These are phyloP conservation scores for Cylindrotheca closterium DNA, from an alignment of 108 stramenopile genomes.

Conservation along the genomic window DNA sequence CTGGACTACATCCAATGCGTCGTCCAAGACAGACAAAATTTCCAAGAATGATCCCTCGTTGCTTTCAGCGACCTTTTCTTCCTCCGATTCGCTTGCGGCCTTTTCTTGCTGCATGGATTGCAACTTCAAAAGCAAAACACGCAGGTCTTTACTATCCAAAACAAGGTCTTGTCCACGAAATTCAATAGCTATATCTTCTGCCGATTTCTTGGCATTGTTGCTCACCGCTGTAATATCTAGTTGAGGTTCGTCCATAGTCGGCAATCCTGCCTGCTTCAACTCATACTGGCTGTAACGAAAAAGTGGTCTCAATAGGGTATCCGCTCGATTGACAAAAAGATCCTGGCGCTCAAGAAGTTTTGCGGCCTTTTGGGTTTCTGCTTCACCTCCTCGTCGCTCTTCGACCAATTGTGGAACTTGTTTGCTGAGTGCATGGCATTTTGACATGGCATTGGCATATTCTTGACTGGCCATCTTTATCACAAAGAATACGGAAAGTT, in stretches of 20 bases:
- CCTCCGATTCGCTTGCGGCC: conserved; percentile 10
- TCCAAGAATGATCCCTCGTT: conserved; percentile 50
- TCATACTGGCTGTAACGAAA: conserved; percentile 80
- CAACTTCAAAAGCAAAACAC: conserved; percentile 41
- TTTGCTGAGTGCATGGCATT: conserved; percentile 25
- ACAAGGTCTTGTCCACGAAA: conserved; percentile 63
- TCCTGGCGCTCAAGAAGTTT: conserved; percentile 61
- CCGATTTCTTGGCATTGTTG: background rate
- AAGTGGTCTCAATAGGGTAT: conserved; percentile 68
- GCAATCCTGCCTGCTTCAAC: conserved; percentile 41
- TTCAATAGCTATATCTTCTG: conserved; percentile 22
- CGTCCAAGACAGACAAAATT: conserved; percentile 68
- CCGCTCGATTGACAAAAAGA: conserved; percentile 69
- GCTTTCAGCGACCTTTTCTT: conserved; percentile 8
- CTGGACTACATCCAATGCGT: conserved; percentile 54
- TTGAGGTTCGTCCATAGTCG: conserved; percentile 33
- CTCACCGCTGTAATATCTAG: conserved; percentile 4
- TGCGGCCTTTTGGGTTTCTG: conserved; percentile 13
- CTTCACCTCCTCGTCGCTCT: background rate
- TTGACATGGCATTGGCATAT: conserved; percentile 50
- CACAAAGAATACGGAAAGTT: background rate
- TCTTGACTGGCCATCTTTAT: conserved; percentile 46
- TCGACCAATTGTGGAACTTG: background rate
- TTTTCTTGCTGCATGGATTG: conserved; percentile 27
- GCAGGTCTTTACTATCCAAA: conserved; percentile 49